Base-by-base conservation (phyloP, 2,329 filamentous ascomycete genomes). In the Alternaria sp. region DNA sequence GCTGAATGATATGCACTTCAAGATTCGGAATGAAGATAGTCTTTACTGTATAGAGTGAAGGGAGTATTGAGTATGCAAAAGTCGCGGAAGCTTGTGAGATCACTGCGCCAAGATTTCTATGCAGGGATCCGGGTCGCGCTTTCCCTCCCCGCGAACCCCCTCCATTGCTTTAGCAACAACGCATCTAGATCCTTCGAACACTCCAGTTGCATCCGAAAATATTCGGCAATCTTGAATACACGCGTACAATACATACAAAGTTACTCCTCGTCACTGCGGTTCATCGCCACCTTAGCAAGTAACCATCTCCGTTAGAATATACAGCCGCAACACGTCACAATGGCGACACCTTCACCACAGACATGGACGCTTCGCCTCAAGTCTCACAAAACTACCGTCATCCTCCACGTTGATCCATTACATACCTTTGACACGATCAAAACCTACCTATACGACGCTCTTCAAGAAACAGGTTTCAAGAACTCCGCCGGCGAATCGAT, bases 301-400 rank as follows among this genome's bases (percentile, higher is more conserved):
- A 5, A 41, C 12, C 2, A 16, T 4, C 39, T 7, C 20, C 11
- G 1, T 6, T 11, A 5, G 0, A 42, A 0, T 24, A 20, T 24
- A 42, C 11, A 0, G 3, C 2, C 20, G 3, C 39, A 42, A 49
- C 30, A 30, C 30, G 22, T 28, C 53, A 62, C 39, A n/a, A 74
- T 71, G 67, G 56, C 68, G 4, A 56, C 57, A 4, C 73, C 75
- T 3, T 63, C 67, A 5, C 68, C 76, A 5, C 62, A 63, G 57
- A 74, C 75, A 18, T 78, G 75, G 75, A 83, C 81, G 1, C 75
- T 84, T 30, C 81, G 81, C 59, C 78, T 84, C 67, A 84, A 84
- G 66, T 72, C 79, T 54, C 71, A 78, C 69, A 80, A 78, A 48
- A 81, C 78, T 32, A 84, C 82, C 34, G 69, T 84, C 61, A 69